Conservation (phyloP, 345 rosid species). For the Alliaria petiolata region DNA sequence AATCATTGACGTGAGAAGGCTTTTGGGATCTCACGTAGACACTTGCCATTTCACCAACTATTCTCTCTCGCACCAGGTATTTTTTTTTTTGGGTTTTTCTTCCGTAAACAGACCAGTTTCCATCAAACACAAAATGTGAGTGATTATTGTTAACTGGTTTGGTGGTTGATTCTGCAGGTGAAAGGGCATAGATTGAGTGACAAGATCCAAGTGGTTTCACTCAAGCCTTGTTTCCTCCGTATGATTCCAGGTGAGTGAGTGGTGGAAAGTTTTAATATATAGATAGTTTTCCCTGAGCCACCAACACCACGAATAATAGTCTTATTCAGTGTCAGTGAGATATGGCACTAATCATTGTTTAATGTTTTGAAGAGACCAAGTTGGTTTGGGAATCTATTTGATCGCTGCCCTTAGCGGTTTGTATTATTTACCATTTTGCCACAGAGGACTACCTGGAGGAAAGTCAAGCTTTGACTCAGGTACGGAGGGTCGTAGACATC, state of each 20-base stretch:
- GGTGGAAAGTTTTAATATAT: too few relatives aligned
- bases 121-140: neutral
- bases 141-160: neutral
- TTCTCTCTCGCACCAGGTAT: conserved; percentile 73
- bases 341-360: conserved; percentile 6
- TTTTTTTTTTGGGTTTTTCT: too few relatives aligned
- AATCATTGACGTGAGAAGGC: conserved; percentile 76
- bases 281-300: neutral
- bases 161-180: conserved; percentile 37
- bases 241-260: conserved; percentile 56
- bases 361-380: too few relatives aligned
- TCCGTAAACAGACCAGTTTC: neutral
- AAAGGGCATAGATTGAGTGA: conserved; percentile 69
- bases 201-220: conserved; percentile 59
- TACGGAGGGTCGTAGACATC: conserved; percentile 78
- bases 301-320: neutral
- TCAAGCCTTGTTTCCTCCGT: conserved; percentile 83
- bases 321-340: neutral
- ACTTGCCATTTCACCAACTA: conserved; percentile 88
- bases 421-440: conserved; percentile 5
- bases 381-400: neutral
- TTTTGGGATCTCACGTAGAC: conserved; percentile 67
- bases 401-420: conserved; percentile 1
- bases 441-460: conserved; percentile 86
- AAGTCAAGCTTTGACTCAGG: conserved; percentile 56